phyloP scores from a whole-genome alignment of 2,329 filamentous ascomycete species.

The Trichoderma aggressivum region DNA sequence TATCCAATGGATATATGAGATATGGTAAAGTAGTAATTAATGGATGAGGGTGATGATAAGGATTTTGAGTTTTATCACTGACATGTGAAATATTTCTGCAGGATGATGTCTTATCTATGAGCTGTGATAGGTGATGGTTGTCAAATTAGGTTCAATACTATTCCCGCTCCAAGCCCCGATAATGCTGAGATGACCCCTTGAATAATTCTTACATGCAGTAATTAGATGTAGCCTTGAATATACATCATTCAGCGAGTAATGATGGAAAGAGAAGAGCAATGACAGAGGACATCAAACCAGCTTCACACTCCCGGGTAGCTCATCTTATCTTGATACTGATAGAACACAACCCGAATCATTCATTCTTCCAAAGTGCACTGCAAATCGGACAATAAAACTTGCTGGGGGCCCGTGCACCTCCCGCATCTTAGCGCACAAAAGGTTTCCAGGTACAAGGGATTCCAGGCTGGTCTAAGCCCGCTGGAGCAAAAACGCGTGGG shows the following conservation, averaged over 20 bases:
- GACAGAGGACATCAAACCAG: not conserved
- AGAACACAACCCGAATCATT: not conserved
- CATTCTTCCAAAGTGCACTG: not conserved
- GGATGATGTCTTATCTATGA: not conserved
- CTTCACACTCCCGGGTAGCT: not conserved
- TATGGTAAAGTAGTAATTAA: not conserved
- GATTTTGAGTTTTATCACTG: not conserved
- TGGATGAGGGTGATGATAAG: not conserved
- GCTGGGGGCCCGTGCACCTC: constrained; percentile 11
- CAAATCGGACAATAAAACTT: constrained; percentile 9
- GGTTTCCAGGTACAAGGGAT: constrained; percentile 17
- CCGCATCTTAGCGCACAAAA: constrained; percentile 18
- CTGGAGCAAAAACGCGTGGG: constrained; percentile 15
- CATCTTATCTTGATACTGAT: not conserved
- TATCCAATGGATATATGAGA: not conserved
- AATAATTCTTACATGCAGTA: not conserved
- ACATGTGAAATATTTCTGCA: not conserved
- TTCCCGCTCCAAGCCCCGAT: not conserved
- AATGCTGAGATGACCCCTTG: not conserved
- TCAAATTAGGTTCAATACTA: not conserved
- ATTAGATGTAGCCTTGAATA: not conserved
- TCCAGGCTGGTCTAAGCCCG: constrained; percentile 12
- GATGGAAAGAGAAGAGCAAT: not conserved
- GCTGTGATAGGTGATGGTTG: not conserved
- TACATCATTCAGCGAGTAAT: not conserved